Percentiles rank a stretch among this genome's conserved stretches.
phyloP scores from a whole-genome alignment of 1,284 basidiomycete genomes.

The Coniophora puteana region DNA sequence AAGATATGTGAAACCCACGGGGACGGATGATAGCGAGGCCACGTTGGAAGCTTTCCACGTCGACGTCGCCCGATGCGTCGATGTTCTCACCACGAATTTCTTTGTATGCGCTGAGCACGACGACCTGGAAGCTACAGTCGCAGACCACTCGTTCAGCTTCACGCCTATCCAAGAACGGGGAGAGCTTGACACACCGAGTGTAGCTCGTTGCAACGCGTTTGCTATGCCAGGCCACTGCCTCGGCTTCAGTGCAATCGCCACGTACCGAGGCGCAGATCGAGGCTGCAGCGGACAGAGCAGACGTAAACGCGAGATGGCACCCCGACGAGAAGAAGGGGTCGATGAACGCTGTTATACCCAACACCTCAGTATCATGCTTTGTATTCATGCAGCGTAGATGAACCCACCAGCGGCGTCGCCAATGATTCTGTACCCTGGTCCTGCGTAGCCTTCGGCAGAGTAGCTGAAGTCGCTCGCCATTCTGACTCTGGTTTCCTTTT shows the following conservation, averaged over 20 bases:
- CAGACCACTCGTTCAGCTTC: background rate
- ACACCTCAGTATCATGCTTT: conserved; percentile 4
- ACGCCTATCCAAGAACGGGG: background rate
- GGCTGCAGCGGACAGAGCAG: conserved; percentile 52
- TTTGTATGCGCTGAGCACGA: conserved; percentile 62
- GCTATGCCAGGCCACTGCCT: conserved; percentile 47
- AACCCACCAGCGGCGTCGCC: conserved; percentile 68
- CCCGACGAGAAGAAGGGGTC: conserved; percentile 65
- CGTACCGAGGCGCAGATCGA: conserved; percentile 51
- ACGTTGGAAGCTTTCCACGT: conserved; percentile 56
- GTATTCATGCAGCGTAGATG: background rate
- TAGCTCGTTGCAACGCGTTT: conserved; percentile 49
- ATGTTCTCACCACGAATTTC: conserved; percentile 51
- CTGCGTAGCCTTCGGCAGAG: conserved; percentile 59
- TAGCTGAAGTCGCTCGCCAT: conserved; percentile 68
- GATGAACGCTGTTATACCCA: conserved; percentile 47
- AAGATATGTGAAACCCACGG: conserved; percentile 27
- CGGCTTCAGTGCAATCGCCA: conserved; percentile 44
- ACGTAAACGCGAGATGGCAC: conserved; percentile 57
- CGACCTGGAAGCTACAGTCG: conserved; percentile 48
- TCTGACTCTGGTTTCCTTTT: conserved; percentile 28
- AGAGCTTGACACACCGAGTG: conserved; percentile 38
- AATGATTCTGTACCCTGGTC: conserved; percentile 54
- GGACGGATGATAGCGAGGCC: conserved; percentile 55
- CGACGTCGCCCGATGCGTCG: conserved; percentile 47